Conservation (phyloP, 805 yeast genomes). For the Cyberlindnera maclurae region DNA sequence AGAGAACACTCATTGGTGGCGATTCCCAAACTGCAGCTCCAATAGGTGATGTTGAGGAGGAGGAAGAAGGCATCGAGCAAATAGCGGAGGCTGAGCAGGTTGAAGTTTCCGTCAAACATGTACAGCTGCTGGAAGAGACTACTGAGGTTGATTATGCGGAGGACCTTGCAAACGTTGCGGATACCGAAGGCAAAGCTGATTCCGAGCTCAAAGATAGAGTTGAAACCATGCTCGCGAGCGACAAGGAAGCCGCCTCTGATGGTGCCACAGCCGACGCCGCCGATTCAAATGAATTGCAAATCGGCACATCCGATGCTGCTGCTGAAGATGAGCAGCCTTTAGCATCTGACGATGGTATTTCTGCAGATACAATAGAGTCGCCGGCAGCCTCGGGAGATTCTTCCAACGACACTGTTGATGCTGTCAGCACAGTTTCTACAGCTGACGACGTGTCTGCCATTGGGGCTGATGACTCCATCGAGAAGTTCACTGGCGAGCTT, state of each 20-base stretch:
- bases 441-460: background rate
- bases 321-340: no score
- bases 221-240: no score
- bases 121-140: background rate
- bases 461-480: background rate
- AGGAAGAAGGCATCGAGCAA: background rate
- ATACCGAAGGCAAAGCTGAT: background rate
- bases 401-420: no score
- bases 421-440: no score
- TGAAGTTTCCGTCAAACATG: background rate
- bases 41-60: slow-evolving; percentile 3
- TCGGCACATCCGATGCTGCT: no score
- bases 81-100: background rate
- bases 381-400: no score
- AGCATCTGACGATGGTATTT: no score
- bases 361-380: no score
- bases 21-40: background rate
- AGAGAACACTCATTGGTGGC: background rate
- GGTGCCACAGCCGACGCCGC: no score
- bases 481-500: background rate
- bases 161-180: background rate
- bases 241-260: no score
- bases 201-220: background rate
- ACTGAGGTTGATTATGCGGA: background rate
- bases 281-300: no score